Evolutionary conservation across 2,329 filamentous ascomycete species (phyloP).

Genomic region (Arthrobotrys sphaeroides): DNA sequence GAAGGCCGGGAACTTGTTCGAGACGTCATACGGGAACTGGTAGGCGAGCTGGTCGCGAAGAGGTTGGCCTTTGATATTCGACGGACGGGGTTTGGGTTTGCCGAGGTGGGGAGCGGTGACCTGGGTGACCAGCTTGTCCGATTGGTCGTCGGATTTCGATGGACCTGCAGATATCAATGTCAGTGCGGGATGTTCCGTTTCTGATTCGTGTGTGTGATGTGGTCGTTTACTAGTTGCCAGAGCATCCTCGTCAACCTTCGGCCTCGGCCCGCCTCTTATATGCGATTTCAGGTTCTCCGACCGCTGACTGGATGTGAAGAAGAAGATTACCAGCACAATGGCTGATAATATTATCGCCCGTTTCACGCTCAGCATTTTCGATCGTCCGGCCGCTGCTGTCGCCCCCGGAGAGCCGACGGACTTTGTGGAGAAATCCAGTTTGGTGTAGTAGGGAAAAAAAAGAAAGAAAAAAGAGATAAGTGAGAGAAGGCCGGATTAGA

Average conservation of each 20-base stretch:
- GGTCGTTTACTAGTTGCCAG: background rate
- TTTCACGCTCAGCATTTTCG: conserved; percentile 48
- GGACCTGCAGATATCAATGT: background rate
- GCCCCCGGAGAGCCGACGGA: conserved; percentile 36
- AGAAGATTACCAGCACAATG: conserved; percentile 45
- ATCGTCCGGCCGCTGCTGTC: conserved; percentile 1
- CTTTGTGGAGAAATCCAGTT: conserved; percentile 50
- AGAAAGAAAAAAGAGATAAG: background rate
- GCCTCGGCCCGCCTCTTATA: conserved; percentile 43
- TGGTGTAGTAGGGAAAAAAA: background rate
- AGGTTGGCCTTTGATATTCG: conserved; percentile 61
- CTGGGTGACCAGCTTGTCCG: conserved; percentile 40
- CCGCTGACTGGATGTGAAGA: conserved; percentile 41
- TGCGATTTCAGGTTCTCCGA: conserved; percentile 15
- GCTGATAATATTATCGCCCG: conserved; percentile 46
- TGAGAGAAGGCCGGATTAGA: too few relatives aligned
- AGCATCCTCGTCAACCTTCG: conserved; percentile 27
- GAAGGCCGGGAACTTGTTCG: conserved; percentile 90
- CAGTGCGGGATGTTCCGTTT: background rate
- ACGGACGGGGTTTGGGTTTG: conserved; percentile 5
- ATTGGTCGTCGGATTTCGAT: conserved; percentile 17
- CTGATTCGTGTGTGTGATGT: background rate
- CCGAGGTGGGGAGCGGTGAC: conserved; percentile 9
- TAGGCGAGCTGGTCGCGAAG: conserved; percentile 82
- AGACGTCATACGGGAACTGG: conserved; percentile 91